Evolutionary conservation across 257 asterid species (phyloP), one percentile per base, ranked within the genome.

Genomic region (Solanum gracilifrons): DNA sequence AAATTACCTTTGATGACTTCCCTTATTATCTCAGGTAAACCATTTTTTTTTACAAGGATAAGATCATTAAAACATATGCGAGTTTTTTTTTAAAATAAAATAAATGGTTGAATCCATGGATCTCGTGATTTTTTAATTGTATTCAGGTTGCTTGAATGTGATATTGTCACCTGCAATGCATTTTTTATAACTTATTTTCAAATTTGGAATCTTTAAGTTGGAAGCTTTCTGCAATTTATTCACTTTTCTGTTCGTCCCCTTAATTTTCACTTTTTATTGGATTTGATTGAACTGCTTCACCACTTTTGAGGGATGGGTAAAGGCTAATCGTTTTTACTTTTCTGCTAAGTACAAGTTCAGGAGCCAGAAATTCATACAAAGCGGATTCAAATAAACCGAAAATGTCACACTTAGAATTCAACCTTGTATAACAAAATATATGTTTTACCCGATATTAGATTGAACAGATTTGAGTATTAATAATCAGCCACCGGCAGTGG

Each of bases 21-120:
- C 98, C 99, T 23, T 97, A 96, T 90, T 94, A 86, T 90, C 95
- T 97, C 93, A 97, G 99, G 99, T 94, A 85, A 87, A 66, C 20
- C 64, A 7, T 55, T 20, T 20, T 20, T 48, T 16, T 55, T 48
- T 6, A 48, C 2, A 5, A 48, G 58, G 58, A 46, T 46, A 46
- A 46, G 21, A 48, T 15, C 60, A 48, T 48, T 48, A 48, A 48
- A 48, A 15, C 60, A 13, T 35, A 35, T 35, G 37, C 37, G 35
- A 35, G 37, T 35, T 33, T 4, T 33, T 33, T 32, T n/a, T n/a
- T n/a, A n/a, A n/a, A n/a, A n/a, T 48, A 48, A 48, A 48, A 15
- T 21, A 13, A 51, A 51, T 6, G 32, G 4, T 25, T 6, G 35
- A 25, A 41, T 25, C 36, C 36, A 5, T 80, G 85, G 85, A 80